Evolutionary conservation across 1,284 basidiomycete genomes (phyloP).

Genomic region (Trametes hirsuta): DNA sequence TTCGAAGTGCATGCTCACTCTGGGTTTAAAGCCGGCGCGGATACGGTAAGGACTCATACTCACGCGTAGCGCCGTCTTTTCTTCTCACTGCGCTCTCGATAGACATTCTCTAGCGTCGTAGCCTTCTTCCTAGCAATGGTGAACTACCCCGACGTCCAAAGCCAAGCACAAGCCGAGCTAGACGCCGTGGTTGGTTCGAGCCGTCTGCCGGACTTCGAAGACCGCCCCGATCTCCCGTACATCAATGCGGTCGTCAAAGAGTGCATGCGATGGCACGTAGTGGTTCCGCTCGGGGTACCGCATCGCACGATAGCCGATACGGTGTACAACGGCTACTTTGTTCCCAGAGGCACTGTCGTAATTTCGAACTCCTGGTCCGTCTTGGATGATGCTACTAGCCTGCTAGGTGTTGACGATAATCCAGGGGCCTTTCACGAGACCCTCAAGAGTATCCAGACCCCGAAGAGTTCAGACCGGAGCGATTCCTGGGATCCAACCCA

Average conservation of each 20-base stretch:
- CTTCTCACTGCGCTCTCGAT: neutral
- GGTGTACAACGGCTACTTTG: constrained; percentile 13
- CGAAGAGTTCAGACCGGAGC: constrained; percentile 19
- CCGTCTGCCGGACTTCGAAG: constrained; percentile 29
- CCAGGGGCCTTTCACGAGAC: constrained; percentile 23
- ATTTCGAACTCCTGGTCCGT: constrained; percentile 19
- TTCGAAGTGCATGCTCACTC: too few relatives aligned
- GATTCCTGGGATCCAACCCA: constrained; percentile 7
- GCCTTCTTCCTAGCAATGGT: constrained; percentile 28
- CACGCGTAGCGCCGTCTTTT: neutral
- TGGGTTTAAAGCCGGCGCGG: neutral
- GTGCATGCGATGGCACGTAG: constrained; percentile 28
- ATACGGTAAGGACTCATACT: neutral
- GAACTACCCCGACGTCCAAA: constrained; percentile 29
- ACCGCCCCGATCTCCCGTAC: constrained; percentile 31
- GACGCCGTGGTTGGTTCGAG: constrained; percentile 26
- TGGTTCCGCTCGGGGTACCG: constrained; percentile 14
- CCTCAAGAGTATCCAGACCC: constrained; percentile 21
- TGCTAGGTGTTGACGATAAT: neutral
- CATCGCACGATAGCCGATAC: constrained; percentile 18
- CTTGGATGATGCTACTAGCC: neutral
- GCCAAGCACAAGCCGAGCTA: constrained; percentile 30
- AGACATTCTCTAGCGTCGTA: constrained; percentile 9
- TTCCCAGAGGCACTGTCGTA: constrained; percentile 20
- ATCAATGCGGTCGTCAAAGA: constrained; percentile 34